A percentile compares a stretch with the other conserved stretches of the same genome.
phyloP scores from a whole-genome alignment of 208 protist species.

The Leishmania guyanensis region DNA sequence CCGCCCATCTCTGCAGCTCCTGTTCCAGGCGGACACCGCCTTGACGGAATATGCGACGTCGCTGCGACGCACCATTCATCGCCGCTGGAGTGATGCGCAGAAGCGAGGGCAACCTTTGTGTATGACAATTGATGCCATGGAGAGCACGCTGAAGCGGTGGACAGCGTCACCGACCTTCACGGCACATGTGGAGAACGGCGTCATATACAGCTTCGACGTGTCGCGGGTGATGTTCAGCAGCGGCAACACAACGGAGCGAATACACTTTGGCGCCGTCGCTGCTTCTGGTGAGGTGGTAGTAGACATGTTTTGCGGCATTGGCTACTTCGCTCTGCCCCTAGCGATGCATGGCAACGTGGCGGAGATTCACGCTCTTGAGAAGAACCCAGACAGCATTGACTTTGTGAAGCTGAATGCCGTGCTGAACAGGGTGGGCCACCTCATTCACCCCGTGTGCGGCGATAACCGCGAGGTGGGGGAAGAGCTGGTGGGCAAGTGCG shows the following conservation, averaged over 20 bases:
- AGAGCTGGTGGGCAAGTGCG: conserved; percentile 73
- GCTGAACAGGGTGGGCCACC: conserved; percentile 76
- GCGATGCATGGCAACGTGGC: conserved; percentile 65
- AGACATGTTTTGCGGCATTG: conserved; percentile 94
- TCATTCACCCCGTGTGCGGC: conserved; percentile 70
- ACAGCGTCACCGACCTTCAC: conserved; percentile 68
- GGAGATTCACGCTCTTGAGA: conserved; percentile 84
- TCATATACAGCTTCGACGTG: conserved; percentile 91
- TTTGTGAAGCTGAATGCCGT: conserved; percentile 82
- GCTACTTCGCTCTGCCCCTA: conserved; percentile 91
- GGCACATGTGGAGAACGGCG: conserved; percentile 88
- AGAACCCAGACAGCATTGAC: conserved; percentile 80
- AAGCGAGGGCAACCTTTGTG: background rate
- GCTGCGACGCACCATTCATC: conserved; percentile 16
- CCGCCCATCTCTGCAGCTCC: conserved; percentile 47
- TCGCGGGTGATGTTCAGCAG: conserved; percentile 90
- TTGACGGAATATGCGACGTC: conserved; percentile 11
- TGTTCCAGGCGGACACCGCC: conserved; percentile 28
- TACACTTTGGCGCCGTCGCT: conserved; percentile 76
- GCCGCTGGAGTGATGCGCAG: conserved; percentile 14
- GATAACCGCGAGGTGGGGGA: conserved; percentile 80
- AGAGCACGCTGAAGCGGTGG: conserved; percentile 26
- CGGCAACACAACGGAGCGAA: conserved; percentile 92
- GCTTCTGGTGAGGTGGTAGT: conserved; percentile 84
- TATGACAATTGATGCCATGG: conserved; percentile 24